Percentiles rank a stretch among this genome's conserved stretches.
Evolutionary conservation across 2,329 filamentous ascomycete species (phyloP).

Genomic region (Microthyrium microscopicum): DNA sequence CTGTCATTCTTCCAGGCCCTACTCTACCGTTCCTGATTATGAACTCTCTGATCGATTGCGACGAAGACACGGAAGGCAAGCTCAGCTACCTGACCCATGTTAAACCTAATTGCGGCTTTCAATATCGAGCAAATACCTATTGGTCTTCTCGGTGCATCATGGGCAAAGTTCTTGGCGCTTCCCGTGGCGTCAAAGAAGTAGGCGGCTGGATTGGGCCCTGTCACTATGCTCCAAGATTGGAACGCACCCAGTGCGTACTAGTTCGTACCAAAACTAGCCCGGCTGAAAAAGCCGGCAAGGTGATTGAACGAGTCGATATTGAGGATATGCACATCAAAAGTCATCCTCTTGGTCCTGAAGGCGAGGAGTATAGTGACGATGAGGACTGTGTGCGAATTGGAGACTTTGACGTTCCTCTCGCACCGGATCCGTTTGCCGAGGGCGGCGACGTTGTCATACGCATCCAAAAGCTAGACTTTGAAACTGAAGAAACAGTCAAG

Average conservation of each 20-base stretch:
- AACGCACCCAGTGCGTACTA: slow-evolving; percentile 51
- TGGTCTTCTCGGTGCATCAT: slow-evolving; percentile 59
- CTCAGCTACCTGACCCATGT: slow-evolving; percentile 52
- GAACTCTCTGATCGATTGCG: slow-evolving; percentile 61
- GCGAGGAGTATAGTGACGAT: slow-evolving; percentile 43
- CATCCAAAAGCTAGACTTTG: slow-evolving; percentile 50
- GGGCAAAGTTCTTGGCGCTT: slow-evolving; percentile 51
- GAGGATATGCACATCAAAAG: slow-evolving; percentile 50
- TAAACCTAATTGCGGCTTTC: slow-evolving; percentile 54
- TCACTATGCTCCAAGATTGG: slow-evolving; percentile 48
- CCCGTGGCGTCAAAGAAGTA: slow-evolving; percentile 52
- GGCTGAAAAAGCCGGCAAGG: too few species aligned
- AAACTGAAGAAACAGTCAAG: slow-evolving; percentile 22
- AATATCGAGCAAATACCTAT: slow-evolving; percentile 63
- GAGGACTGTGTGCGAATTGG: slow-evolving; percentile 45
- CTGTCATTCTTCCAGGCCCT: slow-evolving; percentile 53
- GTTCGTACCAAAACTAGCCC: too few species aligned
- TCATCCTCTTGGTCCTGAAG: slow-evolving; percentile 49
- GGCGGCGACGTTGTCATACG: slow-evolving; percentile 48
- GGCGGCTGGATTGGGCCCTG: slow-evolving; percentile 63
- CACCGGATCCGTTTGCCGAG: slow-evolving; percentile 39
- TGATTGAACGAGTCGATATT: too few species aligned
- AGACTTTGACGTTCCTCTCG: slow-evolving; percentile 3
- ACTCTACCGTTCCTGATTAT: slow-evolving; percentile 60
- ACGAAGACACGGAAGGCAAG: slow-evolving; percentile 48